Conservation (phyloP, 345 rosid genomes). For the Brassica nigra region DNA sequence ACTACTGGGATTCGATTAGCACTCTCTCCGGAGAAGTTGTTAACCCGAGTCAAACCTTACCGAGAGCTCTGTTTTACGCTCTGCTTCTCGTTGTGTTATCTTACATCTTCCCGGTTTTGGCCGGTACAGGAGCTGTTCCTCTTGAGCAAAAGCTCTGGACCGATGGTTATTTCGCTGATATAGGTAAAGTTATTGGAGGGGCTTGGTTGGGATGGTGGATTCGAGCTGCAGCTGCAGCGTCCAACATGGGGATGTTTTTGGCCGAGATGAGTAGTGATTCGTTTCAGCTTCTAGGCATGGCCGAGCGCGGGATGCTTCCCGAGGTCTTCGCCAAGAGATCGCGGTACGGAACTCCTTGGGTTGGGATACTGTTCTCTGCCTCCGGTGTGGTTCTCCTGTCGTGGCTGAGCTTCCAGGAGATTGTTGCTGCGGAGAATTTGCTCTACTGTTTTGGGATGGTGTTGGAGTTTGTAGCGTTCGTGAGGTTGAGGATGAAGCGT, state of each 20-base stretch:
- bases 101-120: slow-evolving; percentile 59
- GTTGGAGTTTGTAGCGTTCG: slow-evolving; percentile 68
- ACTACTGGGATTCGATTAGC: slow-evolving; percentile 46
- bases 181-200: slow-evolving; percentile 70
- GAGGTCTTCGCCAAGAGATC: slow-evolving; percentile 65
- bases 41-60: slow-evolving; percentile 61
- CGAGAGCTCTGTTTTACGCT: slow-evolving; percentile 48
- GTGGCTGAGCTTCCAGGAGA: slow-evolving; percentile 78
- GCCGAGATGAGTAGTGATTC: slow-evolving; percentile 87
- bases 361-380: slow-evolving; percentile 70
- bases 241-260: slow-evolving; percentile 76
- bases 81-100: slow-evolving; percentile 45
- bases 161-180: slow-evolving; percentile 67
- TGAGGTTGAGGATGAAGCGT: slow-evolving; percentile 49
- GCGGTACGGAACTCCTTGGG: slow-evolving; percentile 59
- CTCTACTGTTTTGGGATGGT: slow-evolving; percentile 77
- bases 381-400: slow-evolving; percentile 75
- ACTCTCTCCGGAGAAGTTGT: slow-evolving; percentile 62
- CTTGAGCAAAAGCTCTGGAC: slow-evolving; percentile 62
- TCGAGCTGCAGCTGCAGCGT: slow-evolving; percentile 66
- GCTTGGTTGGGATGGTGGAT: slow-evolving; percentile 71
- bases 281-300: slow-evolving; percentile 77
- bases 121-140: slow-evolving; percentile 65
- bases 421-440: slow-evolving; percentile 75
- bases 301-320: slow-evolving; percentile 73